phyloP scores from a whole-genome alignment of 1,284 basidiomycete genomes.

The Ceratobasidium sp. region DNA sequence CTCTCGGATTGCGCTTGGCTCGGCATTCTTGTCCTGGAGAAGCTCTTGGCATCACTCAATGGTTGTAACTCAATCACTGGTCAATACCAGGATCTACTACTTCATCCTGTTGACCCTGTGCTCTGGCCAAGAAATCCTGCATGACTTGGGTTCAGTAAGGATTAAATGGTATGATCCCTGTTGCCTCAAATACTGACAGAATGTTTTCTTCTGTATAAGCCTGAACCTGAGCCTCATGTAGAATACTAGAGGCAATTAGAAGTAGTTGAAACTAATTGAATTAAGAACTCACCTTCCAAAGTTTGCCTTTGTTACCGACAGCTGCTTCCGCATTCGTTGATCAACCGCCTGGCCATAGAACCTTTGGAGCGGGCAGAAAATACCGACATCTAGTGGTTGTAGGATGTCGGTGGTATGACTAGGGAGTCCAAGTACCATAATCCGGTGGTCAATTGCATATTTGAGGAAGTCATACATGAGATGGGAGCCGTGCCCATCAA shows the following conservation, averaged over 20 bases:
- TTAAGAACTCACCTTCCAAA: conserved; percentile 44
- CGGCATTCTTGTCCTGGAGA: conserved; percentile 2
- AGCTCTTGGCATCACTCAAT: background rate
- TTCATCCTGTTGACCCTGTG: conserved; percentile 4
- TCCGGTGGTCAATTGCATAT: conserved; percentile 53
- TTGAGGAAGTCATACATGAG: conserved; percentile 50
- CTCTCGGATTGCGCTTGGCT: background rate
- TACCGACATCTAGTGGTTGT: conserved; percentile 61
- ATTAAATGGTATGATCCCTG: conserved; percentile 53
- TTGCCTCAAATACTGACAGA: conserved; percentile 52
- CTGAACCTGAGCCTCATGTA: conserved; percentile 50
- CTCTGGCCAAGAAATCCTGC: conserved; percentile 8
- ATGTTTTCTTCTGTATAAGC: conserved; percentile 54
- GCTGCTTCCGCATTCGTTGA: conserved; percentile 2
- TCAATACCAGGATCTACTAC: background rate
- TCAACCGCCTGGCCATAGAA: conserved; percentile 30
- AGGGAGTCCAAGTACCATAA: conserved; percentile 59
- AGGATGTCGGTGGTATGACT: conserved; percentile 60
- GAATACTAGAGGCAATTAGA: conserved; percentile 51
- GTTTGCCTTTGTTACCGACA: conserved; percentile 50
- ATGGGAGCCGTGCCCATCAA: conserved; percentile 45
- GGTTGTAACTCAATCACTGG: background rate
- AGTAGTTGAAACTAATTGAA: background rate
- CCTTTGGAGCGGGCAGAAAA: conserved; percentile 56
- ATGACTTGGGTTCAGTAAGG: conserved; percentile 36